Percentiles rank a stretch among this genome's conserved stretches.
Conservation (phyloP, 2,329 filamentous ascomycete genomes). For the Clarireedia hainanense region DNA sequence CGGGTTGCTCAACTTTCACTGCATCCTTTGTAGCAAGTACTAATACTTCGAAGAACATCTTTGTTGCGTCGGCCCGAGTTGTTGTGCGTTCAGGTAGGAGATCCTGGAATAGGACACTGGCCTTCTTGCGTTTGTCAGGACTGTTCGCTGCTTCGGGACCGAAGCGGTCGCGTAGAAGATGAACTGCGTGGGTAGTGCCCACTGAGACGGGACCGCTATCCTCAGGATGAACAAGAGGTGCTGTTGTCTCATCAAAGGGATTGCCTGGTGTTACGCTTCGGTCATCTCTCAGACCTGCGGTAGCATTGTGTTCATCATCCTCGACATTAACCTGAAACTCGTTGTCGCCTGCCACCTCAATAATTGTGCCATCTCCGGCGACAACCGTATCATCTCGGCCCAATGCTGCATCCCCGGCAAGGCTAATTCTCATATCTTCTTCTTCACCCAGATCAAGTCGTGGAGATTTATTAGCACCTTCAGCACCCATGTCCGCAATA, state of each 20-base stretch:
- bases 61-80: constrained; percentile 84
- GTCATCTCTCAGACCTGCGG: constrained; percentile 31
- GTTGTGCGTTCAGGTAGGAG: constrained; percentile 76
- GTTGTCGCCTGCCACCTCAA: constrained; percentile 56
- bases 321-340: constrained; percentile 35
- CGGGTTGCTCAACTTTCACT: constrained; percentile 86
- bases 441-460: constrained; percentile 59
- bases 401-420: constrained; percentile 42
- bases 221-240: constrained; percentile 67
- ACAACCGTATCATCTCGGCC: constrained; percentile 36
- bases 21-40: constrained; percentile 97
- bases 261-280: constrained; percentile 39
- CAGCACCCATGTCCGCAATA: constrained; percentile 67
- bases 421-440: constrained; percentile 36
- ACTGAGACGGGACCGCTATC: constrained; percentile 83
- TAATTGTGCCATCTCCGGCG: constrained; percentile 49
- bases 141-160: constrained; percentile 62
- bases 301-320: constrained; percentile 40
- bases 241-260: constrained; percentile 71
- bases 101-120: constrained; percentile 80
- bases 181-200: constrained; percentile 91
- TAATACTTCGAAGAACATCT: constrained; percentile 98
- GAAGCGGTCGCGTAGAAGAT: constrained; percentile 84
- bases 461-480: constrained; percentile 56
- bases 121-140: constrained; percentile 65